Evolutionary conservation across 78 protist genomes (phyloP), one percentile per base, ranked within the genome.

Genomic region (Mantamonas sphyraenae): DNA sequence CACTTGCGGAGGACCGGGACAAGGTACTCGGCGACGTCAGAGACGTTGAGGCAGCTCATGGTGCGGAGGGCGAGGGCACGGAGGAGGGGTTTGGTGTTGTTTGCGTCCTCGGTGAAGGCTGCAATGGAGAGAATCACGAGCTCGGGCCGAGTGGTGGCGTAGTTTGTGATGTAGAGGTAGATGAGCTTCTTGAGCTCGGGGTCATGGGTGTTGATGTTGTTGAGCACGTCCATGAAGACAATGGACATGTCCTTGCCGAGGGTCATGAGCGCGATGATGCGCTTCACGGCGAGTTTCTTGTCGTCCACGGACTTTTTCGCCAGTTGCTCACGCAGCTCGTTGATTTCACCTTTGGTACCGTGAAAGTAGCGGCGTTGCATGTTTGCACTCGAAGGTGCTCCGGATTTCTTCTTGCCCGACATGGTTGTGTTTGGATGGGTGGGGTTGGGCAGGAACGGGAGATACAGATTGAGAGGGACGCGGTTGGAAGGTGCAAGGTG

Each of bases 61-160:
- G 99, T 96, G 35, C 99, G 89, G 34, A 98, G 72, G 22, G 99
- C 99, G 9, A 98, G 84, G 9, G 99, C 99, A 30, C 99, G 84
- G 40, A 98, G 81, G 56, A 98, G 78, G 45, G 99, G 99, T 72
- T 87, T 89, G 51, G 64, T 73, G 64, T 95, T 92, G 20, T 71
- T 60, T 5, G 98, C 79, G 80, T 96, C 99, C 84, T 90, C 22
- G 38, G 14, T 16, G 47, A 60, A 35, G 26, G 42, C 4, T 5
- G 35, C 3, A 8, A 97, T 99, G 57, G 96, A 98, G 12, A 93
- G 64, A 47, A 97, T 84, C 66, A 99, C 97, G 22, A 90, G 74
- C 63, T 98, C 99, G n/a, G 98, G 99, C 70, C 96, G 93, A 20
- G 69, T 71, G 82, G 88, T 90, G 38, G 99, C 97, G 76, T 96